Percentiles rank a stretch among this genome's conserved stretches.
Evolutionary conservation across 2,329 filamentous ascomycete genomes (phyloP).

Genomic region (Fusarium haematococcum): DNA sequence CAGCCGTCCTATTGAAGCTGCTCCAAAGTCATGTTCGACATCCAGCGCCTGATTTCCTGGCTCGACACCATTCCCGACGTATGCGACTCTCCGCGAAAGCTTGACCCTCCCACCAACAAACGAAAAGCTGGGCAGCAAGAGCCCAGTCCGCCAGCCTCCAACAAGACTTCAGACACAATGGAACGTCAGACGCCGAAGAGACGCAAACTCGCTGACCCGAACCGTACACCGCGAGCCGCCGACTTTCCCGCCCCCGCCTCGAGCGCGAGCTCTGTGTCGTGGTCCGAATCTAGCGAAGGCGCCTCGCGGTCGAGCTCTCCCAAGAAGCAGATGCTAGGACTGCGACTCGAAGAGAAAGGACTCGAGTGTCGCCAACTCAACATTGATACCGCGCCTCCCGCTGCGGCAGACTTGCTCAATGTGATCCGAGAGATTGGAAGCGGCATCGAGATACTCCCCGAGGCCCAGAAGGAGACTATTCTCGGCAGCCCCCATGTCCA

Average conservation of each 20-base stretch:
- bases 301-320: constrained; percentile 25
- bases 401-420: constrained; percentile 1
- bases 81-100: background rate
- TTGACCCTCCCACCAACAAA: background rate
- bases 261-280: background rate
- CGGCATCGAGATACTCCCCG: constrained; percentile 25
- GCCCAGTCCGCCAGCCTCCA: background rate
- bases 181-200: background rate
- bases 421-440: constrained; percentile 19
- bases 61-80: constrained; percentile 10
- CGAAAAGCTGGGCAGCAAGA: constrained; percentile 15
- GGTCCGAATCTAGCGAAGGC: constrained; percentile 17
- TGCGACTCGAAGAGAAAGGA: constrained; percentile 20
- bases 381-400: constrained; percentile 1
- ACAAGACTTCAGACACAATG: background rate
- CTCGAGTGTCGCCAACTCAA: constrained; percentile 16
- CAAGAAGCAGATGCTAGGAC: constrained; percentile 26
- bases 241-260: constrained; percentile 1
- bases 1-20: background rate
- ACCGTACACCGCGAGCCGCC: background rate
- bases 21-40: constrained; percentile 2
- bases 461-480: background rate
- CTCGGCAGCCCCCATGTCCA: background rate
- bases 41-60: background rate
- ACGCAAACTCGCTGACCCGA: background rate